phyloP scores from a whole-genome alignment of 2,329 filamentous ascomycete species.

The Phoma sp. region DNA sequence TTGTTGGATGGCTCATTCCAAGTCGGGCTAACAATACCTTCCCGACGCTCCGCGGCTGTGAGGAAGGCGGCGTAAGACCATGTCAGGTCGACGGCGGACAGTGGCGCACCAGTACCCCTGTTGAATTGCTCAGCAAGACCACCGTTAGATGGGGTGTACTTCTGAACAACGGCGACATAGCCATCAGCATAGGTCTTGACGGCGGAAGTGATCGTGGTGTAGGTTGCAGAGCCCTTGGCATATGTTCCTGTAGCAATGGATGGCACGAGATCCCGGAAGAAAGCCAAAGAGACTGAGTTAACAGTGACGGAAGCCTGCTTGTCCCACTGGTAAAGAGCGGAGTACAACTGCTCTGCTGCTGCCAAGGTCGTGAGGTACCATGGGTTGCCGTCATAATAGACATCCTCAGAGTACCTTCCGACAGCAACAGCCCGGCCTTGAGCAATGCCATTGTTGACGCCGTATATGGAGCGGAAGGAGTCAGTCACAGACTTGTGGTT shows the following conservation, averaged over 20 bases:
- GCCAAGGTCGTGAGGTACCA: slow-evolving; percentile 81
- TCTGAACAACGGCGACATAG: slow-evolving; percentile 58
- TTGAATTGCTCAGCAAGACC: slow-evolving; percentile 72
- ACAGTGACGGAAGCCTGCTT: slow-evolving; percentile 68
- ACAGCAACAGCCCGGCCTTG: slow-evolving; percentile 63
- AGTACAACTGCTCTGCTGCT: slow-evolving; percentile 81
- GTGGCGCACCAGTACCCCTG: slow-evolving; percentile 56
- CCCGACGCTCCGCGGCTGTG: slow-evolving; percentile 49
- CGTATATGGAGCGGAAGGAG: slow-evolving; percentile 75
- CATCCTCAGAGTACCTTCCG: slow-evolving; percentile 61
- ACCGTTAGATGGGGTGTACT: slow-evolving; percentile 66
- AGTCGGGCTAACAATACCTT: slow-evolving; percentile 18
- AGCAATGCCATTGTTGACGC: slow-evolving; percentile 71
- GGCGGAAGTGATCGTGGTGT: slow-evolving; percentile 63
- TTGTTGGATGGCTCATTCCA: slow-evolving; percentile 47
- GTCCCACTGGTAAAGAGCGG: slow-evolving; percentile 76
- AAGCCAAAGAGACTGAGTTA: slow-evolving; percentile 69
- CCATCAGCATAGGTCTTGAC: slow-evolving; percentile 70
- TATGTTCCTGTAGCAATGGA: slow-evolving; percentile 70
- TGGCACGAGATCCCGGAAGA: slow-evolving; percentile 72
- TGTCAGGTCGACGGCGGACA: slow-evolving; percentile 72
- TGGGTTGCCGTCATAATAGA: slow-evolving; percentile 80
- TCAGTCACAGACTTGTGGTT: slow-evolving; percentile 81
- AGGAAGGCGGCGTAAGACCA: slow-evolving; percentile 78
- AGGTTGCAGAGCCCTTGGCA: slow-evolving; percentile 62